Conservation (phyloP, 345 rosid species). For the Brassica carinata region DNA sequence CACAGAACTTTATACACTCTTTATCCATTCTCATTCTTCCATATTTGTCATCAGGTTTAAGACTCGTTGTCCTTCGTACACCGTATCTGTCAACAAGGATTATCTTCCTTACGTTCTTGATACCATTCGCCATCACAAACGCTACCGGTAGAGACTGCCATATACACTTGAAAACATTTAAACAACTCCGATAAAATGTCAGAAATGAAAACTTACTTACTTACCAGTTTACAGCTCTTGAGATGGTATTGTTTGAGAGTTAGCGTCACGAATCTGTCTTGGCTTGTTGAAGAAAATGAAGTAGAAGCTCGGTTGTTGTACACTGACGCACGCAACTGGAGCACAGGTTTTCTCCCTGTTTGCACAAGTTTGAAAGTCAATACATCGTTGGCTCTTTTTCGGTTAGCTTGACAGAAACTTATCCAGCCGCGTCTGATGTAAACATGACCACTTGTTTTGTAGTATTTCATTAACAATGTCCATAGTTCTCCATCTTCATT, state of each 20-base stretch:
- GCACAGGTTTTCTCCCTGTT: not conserved
- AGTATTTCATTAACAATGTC: not conserved
- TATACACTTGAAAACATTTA: not conserved
- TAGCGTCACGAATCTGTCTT: conserved; percentile 19
- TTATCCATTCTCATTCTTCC: conserved; percentile 20
- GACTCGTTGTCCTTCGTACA: not conserved
- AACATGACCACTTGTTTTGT: not conserved
- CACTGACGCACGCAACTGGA: conserved; percentile 12
- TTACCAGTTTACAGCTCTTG: not conserved
- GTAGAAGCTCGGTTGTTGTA: not conserved
- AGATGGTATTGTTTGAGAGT: conserved; percentile 1
- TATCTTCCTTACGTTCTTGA: not conserved
- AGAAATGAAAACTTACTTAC: not conserved
- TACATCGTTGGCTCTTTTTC: not conserved
- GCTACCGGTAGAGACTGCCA: conserved; percentile 4
- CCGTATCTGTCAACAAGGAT: conserved; percentile 19
- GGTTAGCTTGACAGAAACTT: conserved; percentile 9
- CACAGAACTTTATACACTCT: conserved; percentile 25
- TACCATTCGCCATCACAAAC: conserved; percentile 13
- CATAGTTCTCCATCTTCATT: conserved; percentile 19
- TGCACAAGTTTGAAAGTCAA: conserved; percentile 9
- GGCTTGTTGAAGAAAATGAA: not conserved
- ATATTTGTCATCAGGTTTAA: not conserved
- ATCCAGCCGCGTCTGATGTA: conserved; percentile 29
- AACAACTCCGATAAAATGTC: not conserved